Evolutionary conservation across 495 filamentous ascomycete genomes (phyloP), one percentile per base, ranked within the genome.

Genomic region (Polyplosphaeria fusca): DNA sequence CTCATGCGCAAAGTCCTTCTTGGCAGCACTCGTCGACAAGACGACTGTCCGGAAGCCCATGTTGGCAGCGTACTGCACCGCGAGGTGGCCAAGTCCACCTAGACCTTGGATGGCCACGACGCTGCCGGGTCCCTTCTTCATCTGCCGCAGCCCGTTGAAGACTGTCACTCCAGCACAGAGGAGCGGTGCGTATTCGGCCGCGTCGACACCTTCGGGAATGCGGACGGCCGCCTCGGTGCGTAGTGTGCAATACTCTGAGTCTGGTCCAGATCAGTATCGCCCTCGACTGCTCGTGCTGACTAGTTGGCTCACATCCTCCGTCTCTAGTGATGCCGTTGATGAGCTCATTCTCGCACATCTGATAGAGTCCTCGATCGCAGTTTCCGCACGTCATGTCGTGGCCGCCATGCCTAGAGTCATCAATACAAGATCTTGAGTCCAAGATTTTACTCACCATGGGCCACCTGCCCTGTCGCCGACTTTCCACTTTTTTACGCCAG

Each of bases 121-220:
- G 30, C 76, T 77, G 26, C 85, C 85, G 0, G 74, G 71, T 14
- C 72, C 62, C 38, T 87, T 71, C 37, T 79, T 71, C 75, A 83
- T 77, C 40, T 79, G 76, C 20, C 85, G 79, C 41, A 89, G 82
- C 4, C 77, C 76, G 71, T 87, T 88, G 79, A 87, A 89, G 30
- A 84, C 80, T 23, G 84, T 86, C 42, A 88, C 77, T 44, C 85
- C 86, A 1, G 86, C 85, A 70, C 86, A 89, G 19, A 89, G 79
- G 13, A 88, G 76, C 0, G 86, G 84, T 0, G 85, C 84, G 50
- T 76, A 80, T 55, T 81, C 72, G 9, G 77, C 82, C 0, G 84
- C 76, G 60, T 84, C 75, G 26, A 81, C 69, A 42, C 81, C 71
- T 4, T 68, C 55, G 4, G 85, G 84, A 41, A 89, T 74, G n/a